A percentile compares a stretch with the other conserved stretches of the same genome.
phyloP scores from a whole-genome alignment of 257 asterid genomes.

The Solanum sparsipilum region DNA sequence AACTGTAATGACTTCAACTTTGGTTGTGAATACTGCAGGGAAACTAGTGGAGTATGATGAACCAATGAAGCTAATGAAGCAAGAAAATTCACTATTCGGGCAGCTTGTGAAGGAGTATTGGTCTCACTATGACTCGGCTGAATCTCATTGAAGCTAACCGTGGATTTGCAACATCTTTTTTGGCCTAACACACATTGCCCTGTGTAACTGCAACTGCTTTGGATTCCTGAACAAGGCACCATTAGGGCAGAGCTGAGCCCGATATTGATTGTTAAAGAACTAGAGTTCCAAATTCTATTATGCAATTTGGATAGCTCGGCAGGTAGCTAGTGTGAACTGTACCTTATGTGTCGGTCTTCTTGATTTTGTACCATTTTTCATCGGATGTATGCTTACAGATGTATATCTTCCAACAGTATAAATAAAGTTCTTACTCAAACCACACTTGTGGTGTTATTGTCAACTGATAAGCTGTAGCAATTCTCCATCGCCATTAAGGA shows the following conservation, averaged over 20 bases:
- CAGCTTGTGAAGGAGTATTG: slow-evolving; percentile 88
- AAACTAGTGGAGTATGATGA: slow-evolving; percentile 74
- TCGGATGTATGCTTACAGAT: background rate
- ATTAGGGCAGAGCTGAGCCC: background rate
- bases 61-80: slow-evolving; percentile 64
- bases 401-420: background rate
- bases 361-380: background rate
- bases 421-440: background rate
- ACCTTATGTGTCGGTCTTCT: background rate
- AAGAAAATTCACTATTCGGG: slow-evolving; percentile 60
- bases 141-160: slow-evolving; percentile 15
- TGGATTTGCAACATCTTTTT: background rate
- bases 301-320: background rate
- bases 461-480: background rate
- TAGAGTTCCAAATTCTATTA: background rate
- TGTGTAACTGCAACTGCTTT: background rate
- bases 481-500: background rate
- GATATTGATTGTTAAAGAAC: background rate
- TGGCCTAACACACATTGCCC: background rate
- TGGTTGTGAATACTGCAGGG: slow-evolving; percentile 28
- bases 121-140: slow-evolving; percentile 53
- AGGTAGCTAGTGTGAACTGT: background rate
- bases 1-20: background rate
- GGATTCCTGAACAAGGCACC: background rate
- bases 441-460: background rate